Conservation (phyloP, 2,329 filamentous ascomycete genomes). For the Ophiobolus disseminans region DNA sequence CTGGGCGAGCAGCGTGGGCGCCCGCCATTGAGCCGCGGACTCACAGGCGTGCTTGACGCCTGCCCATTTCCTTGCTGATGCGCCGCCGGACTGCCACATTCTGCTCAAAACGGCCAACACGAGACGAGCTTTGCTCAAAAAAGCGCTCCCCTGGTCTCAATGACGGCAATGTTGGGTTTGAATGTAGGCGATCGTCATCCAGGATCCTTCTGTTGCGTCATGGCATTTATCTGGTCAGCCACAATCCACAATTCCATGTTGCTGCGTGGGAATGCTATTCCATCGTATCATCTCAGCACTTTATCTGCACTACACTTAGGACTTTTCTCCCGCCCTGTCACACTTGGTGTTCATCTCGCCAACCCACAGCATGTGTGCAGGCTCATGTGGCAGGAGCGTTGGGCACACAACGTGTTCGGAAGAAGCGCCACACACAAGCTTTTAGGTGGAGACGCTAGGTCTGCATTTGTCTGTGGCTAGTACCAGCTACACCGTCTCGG, state of each 20-base stretch:
- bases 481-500: neutral
- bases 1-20: neutral
- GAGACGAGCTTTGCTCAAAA: slow-evolving; percentile 1
- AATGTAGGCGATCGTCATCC: slow-evolving; percentile 11
- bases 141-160: neutral
- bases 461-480: slow-evolving; percentile 5
- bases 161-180: slow-evolving; percentile 4
- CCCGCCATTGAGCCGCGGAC: slow-evolving; percentile 3
- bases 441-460: neutral
- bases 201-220: slow-evolving; percentile 19
- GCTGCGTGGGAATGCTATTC: neutral
- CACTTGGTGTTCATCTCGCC: neutral
- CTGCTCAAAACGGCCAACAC: slow-evolving; percentile 1
- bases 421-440: neutral
- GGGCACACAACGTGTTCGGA: too few relatives aligned
- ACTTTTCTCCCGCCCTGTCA: neutral
- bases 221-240: slow-evolving; percentile 13
- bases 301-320: too few relatives aligned
- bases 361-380: neutral
- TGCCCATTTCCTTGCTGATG: slow-evolving; percentile 1
- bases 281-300: neutral
- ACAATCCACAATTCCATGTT: slow-evolving; percentile 9
- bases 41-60: neutral
- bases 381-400: too few relatives aligned
- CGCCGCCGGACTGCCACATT: neutral